Conservation (phyloP, 805 yeast genomes). For the Tetrapisispora nanseiensis region DNA sequence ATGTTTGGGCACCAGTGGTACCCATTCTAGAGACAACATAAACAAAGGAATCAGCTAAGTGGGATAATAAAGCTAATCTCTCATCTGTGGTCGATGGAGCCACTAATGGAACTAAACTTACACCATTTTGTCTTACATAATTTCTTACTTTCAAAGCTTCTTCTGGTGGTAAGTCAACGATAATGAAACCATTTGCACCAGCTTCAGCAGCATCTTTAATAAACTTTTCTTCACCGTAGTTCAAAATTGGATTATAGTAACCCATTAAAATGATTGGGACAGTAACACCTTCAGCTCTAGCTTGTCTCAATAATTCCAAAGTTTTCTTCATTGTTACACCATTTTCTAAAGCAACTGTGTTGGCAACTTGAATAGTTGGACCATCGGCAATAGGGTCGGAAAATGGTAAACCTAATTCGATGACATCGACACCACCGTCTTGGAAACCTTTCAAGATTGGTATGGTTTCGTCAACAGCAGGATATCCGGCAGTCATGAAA, state of each 20-base stretch:
- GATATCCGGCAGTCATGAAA: slow-evolving; percentile 91
- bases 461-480: slow-evolving; percentile 77
- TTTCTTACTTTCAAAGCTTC: slow-evolving; percentile 85
- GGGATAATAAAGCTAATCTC: slow-evolving; percentile 65
- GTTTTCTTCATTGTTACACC: slow-evolving; percentile 66
- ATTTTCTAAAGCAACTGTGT: slow-evolving; percentile 70
- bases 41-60: slow-evolving; percentile 88
- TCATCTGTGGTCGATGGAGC: slow-evolving; percentile 96
- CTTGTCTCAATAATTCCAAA: slow-evolving; percentile 60
- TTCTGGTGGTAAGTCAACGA: slow-evolving; percentile 96
- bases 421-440: slow-evolving; percentile 89
- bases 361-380: slow-evolving; percentile 88
- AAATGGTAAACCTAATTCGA: slow-evolving; percentile 93
- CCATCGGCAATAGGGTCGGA: slow-evolving; percentile 99
- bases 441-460: slow-evolving; percentile 83
- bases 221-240: slow-evolving; percentile 80
- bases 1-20: slow-evolving; percentile 77
- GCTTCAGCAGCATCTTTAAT: slow-evolving; percentile 70
- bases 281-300: slow-evolving; percentile 74
- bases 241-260: slow-evolving; percentile 87
- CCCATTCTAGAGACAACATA: slow-evolving; percentile 98
- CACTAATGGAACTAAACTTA: slow-evolving; percentile 85
- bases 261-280: slow-evolving; percentile 94
- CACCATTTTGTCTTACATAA: slow-evolving; percentile 52
- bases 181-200: slow-evolving; percentile 91